Evolutionary conservation across 2,329 filamentous ascomycete genomes (phyloP).

Genomic region (Aspergillus tanneri): DNA sequence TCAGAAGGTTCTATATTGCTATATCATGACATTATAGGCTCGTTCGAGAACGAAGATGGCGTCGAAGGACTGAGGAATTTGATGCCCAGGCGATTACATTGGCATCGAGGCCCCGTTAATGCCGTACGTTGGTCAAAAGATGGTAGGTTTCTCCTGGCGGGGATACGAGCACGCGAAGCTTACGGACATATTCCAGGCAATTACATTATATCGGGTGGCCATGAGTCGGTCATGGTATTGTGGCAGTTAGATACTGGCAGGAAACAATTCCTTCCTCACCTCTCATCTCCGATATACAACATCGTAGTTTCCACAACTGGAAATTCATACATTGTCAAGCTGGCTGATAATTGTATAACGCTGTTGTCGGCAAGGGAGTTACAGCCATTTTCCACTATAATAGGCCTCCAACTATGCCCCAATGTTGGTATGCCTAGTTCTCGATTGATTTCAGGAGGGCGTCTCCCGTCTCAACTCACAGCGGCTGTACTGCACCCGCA

Average conservation of each 20-base stretch:
- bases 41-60: conserved; percentile 51
- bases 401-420: conserved; percentile 67
- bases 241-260: conserved; percentile 91
- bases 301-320: conserved; percentile 78
- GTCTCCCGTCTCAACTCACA: conserved; percentile 29
- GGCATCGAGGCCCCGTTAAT: conserved; percentile 83
- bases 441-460: conserved; percentile 4
- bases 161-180: neutral
- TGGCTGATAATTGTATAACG: conserved; percentile 91
- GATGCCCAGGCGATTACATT: conserved; percentile 71
- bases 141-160: conserved; percentile 53
- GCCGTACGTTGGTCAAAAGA: conserved; percentile 89
- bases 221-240: conserved; percentile 82
- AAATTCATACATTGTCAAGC: conserved; percentile 75
- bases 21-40: conserved; percentile 71
- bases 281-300: conserved; percentile 80
- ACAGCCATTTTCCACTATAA: conserved; percentile 77
- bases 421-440: conserved; percentile 51
- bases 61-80: conserved; percentile 44
- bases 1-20: conserved; percentile 73
- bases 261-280: conserved; percentile 82
- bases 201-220: conserved; percentile 90
- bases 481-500: conserved; percentile 64
- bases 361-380: conserved; percentile 87
- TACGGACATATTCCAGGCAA: conserved; percentile 61